Evolutionary conservation across 208 protist species (phyloP), one percentile per base, ranked within the genome.

Genomic region (Vickermania ingenoplastis): DNA sequence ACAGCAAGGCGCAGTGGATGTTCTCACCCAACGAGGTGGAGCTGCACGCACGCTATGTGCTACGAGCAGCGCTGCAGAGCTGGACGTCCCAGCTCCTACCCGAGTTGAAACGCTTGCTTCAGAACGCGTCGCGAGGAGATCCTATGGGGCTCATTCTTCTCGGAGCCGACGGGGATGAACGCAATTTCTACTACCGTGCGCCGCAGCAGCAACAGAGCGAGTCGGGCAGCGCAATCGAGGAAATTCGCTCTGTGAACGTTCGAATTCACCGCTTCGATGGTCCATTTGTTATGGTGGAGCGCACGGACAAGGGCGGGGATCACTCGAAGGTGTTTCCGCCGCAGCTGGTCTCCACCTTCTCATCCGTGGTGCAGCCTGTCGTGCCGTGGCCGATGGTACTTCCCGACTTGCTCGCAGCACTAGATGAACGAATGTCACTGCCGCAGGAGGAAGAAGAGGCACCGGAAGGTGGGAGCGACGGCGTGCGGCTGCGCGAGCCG

Each of bases 121-220:
- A 51, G 23, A 14, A 25, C 14, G 59, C 30, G 7, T 14, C 48
- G 52, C 17, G 31, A 13, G 54, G 45, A 23, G 54, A 50, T 57
- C 63, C 41, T 3, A 41, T 36, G 53, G 74, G 72, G 14, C 65
- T 94, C 25, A 57, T 67, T 24, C 60, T 94, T 21, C 76, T 92
- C 53, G 88, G 88, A 2, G 67, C 84, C 0, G 88, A 94, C 53
- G 88, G 88, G 1, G 82, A 91, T 54, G 88, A 91, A 68, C 65
- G 71, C 41, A 54, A 49, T 26, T 71, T 83, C 61, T 67, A 75
- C 41, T 94, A 89, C 59, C 65, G 77, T 53, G 1, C 36, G 31
- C 69, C 83, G 49, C 60, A 83, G 31, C 57, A 75, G 57, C 62
- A 63, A 51, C 59, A 73, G 63, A 45, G 27, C 65, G 48, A 60